Percentiles rank a stretch among this genome's conserved stretches.
These are phyloP conservation scores for Penicillium polonicum DNA, from an alignment of 2,329 filamentous ascomycete species.

Conservation along the genomic window DNA sequence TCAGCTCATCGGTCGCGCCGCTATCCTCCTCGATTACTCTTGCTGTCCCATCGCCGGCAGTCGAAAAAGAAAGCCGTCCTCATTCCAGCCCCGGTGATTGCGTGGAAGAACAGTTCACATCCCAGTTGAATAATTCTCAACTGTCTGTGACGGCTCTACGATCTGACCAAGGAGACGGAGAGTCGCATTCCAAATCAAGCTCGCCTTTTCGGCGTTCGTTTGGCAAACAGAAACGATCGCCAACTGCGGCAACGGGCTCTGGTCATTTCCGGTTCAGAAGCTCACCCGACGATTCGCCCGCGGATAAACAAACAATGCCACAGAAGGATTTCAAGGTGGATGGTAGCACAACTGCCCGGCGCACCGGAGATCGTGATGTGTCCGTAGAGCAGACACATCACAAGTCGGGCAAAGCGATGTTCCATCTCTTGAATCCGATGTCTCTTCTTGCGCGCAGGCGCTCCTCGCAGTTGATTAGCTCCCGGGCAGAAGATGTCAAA, in stretches of 20 bases:
- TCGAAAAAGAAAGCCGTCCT: conserved; percentile 29
- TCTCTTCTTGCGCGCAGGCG: conserved; percentile 57
- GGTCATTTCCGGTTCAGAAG: conserved; percentile 31
- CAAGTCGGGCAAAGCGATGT: conserved; percentile 49
- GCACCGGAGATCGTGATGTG: conserved; percentile 30
- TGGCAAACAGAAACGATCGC: conserved; percentile 35
- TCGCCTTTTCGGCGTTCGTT: conserved; percentile 40
- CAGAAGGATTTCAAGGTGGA: conserved; percentile 32
- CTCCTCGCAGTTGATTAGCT: conserved; percentile 52
- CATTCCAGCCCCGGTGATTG: conserved; percentile 35
- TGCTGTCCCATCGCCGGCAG: conserved; percentile 26
- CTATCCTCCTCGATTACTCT: conserved; percentile 32
- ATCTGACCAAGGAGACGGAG: conserved; percentile 28
- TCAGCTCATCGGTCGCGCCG: conserved; percentile 25
- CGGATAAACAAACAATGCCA: conserved; percentile 22
- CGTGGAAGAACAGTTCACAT: conserved; percentile 23
- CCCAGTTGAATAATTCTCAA: conserved; percentile 31
- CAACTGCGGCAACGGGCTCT: conserved; percentile 26
- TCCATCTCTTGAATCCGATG: conserved; percentile 62
- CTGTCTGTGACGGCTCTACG: conserved; percentile 21
- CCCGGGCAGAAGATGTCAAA: conserved; percentile 52
- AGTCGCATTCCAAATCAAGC: conserved; percentile 30
- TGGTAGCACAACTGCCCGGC: conserved; percentile 18
- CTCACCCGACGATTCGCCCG: conserved; percentile 29
- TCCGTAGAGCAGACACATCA: conserved; percentile 30